Percentiles rank a stretch among this genome's conserved stretches.
phyloP scores from a whole-genome alignment of 208 protist genomes.

The Trichomonas tenax region DNA sequence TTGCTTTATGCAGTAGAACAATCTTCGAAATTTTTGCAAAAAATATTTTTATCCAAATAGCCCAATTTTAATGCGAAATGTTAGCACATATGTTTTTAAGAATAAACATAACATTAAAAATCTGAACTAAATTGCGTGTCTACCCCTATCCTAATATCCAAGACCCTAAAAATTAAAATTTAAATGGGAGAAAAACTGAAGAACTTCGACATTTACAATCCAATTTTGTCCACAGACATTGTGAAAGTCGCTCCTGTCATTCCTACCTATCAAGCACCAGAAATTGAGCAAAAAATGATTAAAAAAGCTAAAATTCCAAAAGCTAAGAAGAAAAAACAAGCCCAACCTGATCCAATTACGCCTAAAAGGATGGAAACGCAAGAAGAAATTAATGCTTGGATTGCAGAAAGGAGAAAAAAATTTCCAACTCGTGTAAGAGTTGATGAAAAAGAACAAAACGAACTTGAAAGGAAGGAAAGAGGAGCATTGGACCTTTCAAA shows the following conservation, averaged over 20 bases:
- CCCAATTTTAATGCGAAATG: too few species aligned
- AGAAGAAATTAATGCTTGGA: slow-evolving; percentile 22
- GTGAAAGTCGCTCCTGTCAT: not conserved
- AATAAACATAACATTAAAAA: too few species aligned
- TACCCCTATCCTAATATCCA: too few species aligned
- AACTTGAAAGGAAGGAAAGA: not conserved
- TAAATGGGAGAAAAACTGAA: not conserved
- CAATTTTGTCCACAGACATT: slow-evolving; percentile 1
- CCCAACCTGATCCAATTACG: not conserved
- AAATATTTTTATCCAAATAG: too few species aligned
- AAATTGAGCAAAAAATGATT: not conserved
- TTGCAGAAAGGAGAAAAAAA: not conserved
- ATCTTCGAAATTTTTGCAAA: too few species aligned
- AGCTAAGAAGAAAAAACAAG: not conserved
- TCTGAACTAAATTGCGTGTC: too few species aligned
- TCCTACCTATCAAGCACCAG: not conserved
- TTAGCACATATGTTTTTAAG: too few species aligned
- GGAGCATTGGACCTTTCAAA: not conserved
- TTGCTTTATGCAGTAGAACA: too few species aligned
- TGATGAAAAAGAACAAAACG: not conserved
- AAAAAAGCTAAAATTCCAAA: not conserved
- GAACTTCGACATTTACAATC: not conserved
- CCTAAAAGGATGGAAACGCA: not conserved
- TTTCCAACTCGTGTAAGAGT: not conserved
- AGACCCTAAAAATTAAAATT: too few species aligned